Evolutionary conservation across 345 rosid species (phyloP), one percentile per base, ranked within the genome.

Genomic region (Eucalyptus cloeziana): DNA sequence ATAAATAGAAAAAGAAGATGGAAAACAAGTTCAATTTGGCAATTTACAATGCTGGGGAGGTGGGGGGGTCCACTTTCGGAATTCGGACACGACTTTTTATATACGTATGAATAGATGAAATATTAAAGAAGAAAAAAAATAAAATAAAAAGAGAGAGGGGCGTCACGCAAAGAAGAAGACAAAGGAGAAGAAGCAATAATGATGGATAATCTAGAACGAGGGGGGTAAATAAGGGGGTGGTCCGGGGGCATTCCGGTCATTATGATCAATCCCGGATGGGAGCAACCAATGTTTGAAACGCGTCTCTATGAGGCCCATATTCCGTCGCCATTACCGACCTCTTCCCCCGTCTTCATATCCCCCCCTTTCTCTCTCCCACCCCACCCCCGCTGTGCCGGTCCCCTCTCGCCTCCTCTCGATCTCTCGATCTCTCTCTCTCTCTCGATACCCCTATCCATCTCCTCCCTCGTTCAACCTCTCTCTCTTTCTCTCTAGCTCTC

Each of bases 291-390:
- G 95, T 91, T 91, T 89, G 97, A 93, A 95, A 95, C 99, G 98
- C 97, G 96, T 96, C 97, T 93, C 95, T 85, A 92, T 91, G 97
- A 94, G 97, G 94, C 96, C 95, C 96, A 94, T 94, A 94, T 93
- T 94, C 96, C 93, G 90, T 94, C 93, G 93, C 94, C 93, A 92
- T 91, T 92, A 91, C 94, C 94, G 93, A 91, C 95, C 94, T 90
- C 91, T 89, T n/a, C 94, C 90, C 25, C 71, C n/a, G 80, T 67
- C 52, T 81, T 86, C 56, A 87, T 56, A 81, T 85, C 88, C 10
- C 16, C 44, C n/a, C 31, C 13, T 80, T 27, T 86, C 31, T 64
- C 85, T 87, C 25, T 9, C 31, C 16, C 49, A 8, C 49, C 10
- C 11, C 6, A 9, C 54, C 22, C 22, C 56, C 94, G 90, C 92